Percentiles rank a stretch among this genome's conserved stretches.
Conservation (phyloP, 495 filamentous ascomycete species). For the Annulohypoxylon nitens region DNA sequence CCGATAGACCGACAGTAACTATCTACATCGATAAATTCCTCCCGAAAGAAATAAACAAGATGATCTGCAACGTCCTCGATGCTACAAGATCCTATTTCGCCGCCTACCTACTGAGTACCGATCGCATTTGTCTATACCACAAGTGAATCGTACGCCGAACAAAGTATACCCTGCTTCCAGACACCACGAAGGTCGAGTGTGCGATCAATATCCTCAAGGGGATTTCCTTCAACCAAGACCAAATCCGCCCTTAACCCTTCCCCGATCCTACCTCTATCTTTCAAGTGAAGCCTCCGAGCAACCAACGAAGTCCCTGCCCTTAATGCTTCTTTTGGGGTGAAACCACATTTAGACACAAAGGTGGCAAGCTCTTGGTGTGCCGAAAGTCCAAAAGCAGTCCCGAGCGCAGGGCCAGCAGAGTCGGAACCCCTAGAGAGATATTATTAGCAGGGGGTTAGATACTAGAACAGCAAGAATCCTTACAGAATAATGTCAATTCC, state of each 20-base stretch:
- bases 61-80: not conserved
- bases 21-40: not conserved
- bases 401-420: conserved; percentile 31
- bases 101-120: not conserved
- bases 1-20: not conserved
- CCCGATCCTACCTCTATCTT: conserved; percentile 50
- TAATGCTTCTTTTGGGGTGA: conserved; percentile 51
- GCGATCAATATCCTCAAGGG: conserved; percentile 48
- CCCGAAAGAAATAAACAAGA: not conserved
- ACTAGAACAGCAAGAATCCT: not conserved
- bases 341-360: conserved; percentile 35
- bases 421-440: conserved; percentile 32
- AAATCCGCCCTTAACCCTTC: conserved; percentile 52
- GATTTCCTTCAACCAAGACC: conserved; percentile 52
- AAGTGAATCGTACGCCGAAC: conserved; percentile 18
- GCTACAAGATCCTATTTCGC: not conserved
- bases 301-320: conserved; percentile 46
- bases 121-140: not conserved
- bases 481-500: conserved; percentile 36
- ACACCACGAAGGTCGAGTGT: conserved; percentile 36
- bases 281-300: conserved; percentile 46
- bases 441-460: not conserved
- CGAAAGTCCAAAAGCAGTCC: conserved; percentile 32
- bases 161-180: conserved; percentile 36
- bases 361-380: conserved; percentile 36